Evolutionary conservation across 169 alveolate species (phyloP).

Genomic region (Plasmodium fragile): DNA sequence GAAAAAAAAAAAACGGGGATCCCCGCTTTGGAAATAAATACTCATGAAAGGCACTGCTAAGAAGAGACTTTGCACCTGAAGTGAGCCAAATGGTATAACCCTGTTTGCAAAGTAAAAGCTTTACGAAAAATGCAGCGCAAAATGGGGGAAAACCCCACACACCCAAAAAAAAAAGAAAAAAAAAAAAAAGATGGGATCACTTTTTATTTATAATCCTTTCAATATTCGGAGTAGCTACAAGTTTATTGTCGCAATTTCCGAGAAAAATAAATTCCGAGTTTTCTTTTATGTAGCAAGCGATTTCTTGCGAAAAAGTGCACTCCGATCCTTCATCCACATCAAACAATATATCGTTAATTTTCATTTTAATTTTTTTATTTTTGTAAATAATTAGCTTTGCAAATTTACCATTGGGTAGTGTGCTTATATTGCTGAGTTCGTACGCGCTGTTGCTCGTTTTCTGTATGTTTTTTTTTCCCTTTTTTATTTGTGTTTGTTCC

Average conservation of each 20-base stretch:
- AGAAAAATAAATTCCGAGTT: slow-evolving; percentile 76
- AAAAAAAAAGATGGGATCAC: neutral
- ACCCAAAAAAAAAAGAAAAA: neutral
- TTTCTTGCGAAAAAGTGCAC: slow-evolving; percentile 77
- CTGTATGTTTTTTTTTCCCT: neutral
- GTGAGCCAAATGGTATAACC: neutral
- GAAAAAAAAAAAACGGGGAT: neutral
- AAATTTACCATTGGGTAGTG: slow-evolving; percentile 73
- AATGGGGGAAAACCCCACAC: neutral
- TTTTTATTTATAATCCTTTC: slow-evolving; percentile 66
- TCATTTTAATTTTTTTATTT: slow-evolving; percentile 76
- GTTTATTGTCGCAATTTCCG: slow-evolving; percentile 70
- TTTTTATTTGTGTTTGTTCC: slow-evolving; percentile 5
- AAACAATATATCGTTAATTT: slow-evolving; percentile 61
- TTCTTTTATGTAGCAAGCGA: slow-evolving; percentile 74
- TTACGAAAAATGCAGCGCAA: neutral
- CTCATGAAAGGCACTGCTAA: neutral
- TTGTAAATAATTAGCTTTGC: slow-evolving; percentile 73
- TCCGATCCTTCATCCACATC: slow-evolving; percentile 76
- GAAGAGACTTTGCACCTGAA: neutral
- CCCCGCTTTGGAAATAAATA: neutral
- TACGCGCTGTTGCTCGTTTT: neutral
- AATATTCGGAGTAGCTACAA: slow-evolving; percentile 75
- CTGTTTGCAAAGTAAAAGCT: neutral
- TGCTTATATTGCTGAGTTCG: slow-evolving; percentile 51